Base-by-base conservation (phyloP, 768 basidiomycete species). In the Hericium rajendrae region DNA sequence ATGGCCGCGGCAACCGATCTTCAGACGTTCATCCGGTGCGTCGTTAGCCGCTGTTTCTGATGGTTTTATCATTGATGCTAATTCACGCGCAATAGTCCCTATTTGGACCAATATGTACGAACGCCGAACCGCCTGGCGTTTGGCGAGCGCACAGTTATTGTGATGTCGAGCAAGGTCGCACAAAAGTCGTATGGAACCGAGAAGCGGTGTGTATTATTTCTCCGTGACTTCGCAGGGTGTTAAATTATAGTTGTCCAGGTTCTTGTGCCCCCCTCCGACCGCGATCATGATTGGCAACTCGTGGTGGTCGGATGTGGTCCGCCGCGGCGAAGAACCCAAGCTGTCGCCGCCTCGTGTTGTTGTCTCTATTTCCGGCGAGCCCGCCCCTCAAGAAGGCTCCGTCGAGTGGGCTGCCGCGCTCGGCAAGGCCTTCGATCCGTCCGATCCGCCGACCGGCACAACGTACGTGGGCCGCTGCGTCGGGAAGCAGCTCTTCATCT, bases 121-220 rank as follows among this genome's bases (percentile, higher is more conserved):
- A 82, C 93, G 20, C 77, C 83, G 40, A 95, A 95, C 68, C 81
- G 94, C 32, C 79, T 97, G 49, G 88, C 88, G 1, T 88, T 88
- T 64, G 95, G 95, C 53, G 95, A 97, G 70, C 84, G 93, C 51
- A 92, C 93, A 4, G 83, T 98, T 59, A 88, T 97, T 59, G 88
- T 98, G 65, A 94, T 97, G 90, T 94, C 92, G n/a, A 92, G 89
- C 68, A 93, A 89, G 67, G 94, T 97, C 32, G 95, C 92, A 3
- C 95, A 98, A 76, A 95, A 97, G 68, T 93, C 91, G 9, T 98
- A 97, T 68, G 94, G 94, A 39, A 93, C 88, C 16, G 94, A 97
- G 71, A 97, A 97, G 71, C 81, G 94, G 88, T 88, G 59, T 49
- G 77, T 62, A n/a, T 41, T 11, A 12, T n/a, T 10, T 46, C 16